phyloP scores from a whole-genome alignment of 164 flowering plant species.

The Berberis vulgaris region DNA sequence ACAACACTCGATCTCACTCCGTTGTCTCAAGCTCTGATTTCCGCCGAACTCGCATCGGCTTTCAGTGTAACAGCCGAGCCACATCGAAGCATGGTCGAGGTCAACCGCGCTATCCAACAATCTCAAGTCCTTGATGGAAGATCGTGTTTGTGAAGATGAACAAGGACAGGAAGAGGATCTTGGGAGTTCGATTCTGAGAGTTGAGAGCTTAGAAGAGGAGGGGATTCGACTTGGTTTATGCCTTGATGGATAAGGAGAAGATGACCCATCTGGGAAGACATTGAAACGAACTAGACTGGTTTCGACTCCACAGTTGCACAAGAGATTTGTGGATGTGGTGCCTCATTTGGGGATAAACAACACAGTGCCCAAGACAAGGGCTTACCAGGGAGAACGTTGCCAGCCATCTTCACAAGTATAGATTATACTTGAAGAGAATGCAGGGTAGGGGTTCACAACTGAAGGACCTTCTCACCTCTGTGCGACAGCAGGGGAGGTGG shows the following conservation, averaged over 20 bases:
- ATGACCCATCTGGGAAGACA: conserved; percentile 32
- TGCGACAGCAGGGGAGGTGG: conserved; percentile 27
- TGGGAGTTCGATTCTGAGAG: conserved; percentile 31
- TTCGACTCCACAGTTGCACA: conserved; percentile 96
- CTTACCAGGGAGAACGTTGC: conserved; percentile 92
- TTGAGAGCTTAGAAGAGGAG: conserved; percentile 37
- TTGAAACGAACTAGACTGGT: conserved; percentile 72
- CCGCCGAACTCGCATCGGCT: conserved; percentile 68
- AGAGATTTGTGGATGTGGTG: conserved; percentile 90
- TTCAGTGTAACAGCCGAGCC: conserved; percentile 70
- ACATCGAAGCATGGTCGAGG: conserved; percentile 41
- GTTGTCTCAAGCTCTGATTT: conserved; percentile 52
- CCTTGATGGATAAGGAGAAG: conserved; percentile 11
- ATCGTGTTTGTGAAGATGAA: conserved; percentile 16
- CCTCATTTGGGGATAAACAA: conserved; percentile 76
- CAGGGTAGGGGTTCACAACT: conserved; percentile 38
- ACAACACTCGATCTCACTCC: conserved; percentile 54
- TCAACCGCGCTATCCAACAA: conserved; percentile 41
- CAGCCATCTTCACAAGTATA: conserved; percentile 88
- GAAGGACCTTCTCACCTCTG: conserved; percentile 53
- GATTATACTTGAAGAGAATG: conserved; percentile 85
- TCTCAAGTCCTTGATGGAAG: conserved; percentile 27
- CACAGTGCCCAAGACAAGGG: conserved; percentile 92
- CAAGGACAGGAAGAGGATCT: conserved; percentile 26
- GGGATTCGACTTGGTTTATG: conserved; percentile 30